Evolutionary conservation across 2,329 filamentous ascomycete genomes (phyloP).

Genomic region (Colletotrichum karsti): DNA sequence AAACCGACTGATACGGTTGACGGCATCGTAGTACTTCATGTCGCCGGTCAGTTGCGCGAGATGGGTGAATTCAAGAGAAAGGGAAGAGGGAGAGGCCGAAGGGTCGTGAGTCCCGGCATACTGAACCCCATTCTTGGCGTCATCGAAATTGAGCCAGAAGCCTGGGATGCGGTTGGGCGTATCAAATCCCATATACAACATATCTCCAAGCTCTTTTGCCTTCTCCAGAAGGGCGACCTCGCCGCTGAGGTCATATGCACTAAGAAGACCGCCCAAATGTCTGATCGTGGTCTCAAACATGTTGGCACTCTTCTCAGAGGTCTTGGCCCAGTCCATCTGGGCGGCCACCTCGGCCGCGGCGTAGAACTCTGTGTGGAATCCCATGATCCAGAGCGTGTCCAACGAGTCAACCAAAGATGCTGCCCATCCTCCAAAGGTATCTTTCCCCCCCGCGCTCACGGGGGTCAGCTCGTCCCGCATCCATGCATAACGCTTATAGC

Average conservation of each 20-base stretch:
- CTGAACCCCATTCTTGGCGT: conserved; percentile 10
- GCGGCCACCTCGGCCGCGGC: conserved; percentile 52
- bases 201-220: conserved; percentile 68
- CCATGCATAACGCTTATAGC: conserved; percentile 54
- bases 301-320: conserved; percentile 56
- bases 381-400: conserved; percentile 65
- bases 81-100: conserved; percentile 63
- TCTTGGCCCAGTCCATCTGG: conserved; percentile 61
- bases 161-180: conserved; percentile 72
- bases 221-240: conserved; percentile 66
- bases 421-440: conserved; percentile 57
- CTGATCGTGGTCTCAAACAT: conserved; percentile 78
- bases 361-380: conserved; percentile 57
- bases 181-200: conserved; percentile 73
- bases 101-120: conserved; percentile 40
- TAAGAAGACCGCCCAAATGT: conserved; percentile 74
- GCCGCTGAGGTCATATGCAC: conserved; percentile 74
- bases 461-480: conserved; percentile 54
- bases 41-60: conserved; percentile 78
- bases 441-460: conserved; percentile 45
- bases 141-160: conserved; percentile 24
- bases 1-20: conserved; percentile 72
- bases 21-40: conserved; percentile 77
- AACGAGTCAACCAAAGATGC: conserved; percentile 55
- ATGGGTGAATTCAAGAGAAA: conserved; percentile 77